These are phyloP conservation scores for Pleurozium schreberi DNA, from an alignment of 225 moss, liverwort and hornwort species.

Conservation along the genomic window DNA sequence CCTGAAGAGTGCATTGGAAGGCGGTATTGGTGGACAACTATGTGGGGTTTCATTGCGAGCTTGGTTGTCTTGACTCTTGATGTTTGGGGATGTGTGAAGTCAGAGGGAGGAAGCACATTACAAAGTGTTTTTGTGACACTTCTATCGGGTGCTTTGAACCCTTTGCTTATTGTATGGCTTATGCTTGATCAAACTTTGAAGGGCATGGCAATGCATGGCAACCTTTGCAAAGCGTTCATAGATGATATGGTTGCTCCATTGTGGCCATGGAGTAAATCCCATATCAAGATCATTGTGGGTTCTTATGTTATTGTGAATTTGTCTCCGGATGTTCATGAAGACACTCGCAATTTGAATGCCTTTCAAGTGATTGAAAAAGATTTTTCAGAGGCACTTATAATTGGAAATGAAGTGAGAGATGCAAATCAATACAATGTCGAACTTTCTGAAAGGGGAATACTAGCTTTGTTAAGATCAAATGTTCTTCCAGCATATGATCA, in stretches of 20 bases:
- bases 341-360: background rate
- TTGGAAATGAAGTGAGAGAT: too few relatives aligned
- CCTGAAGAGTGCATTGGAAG: too few relatives aligned
- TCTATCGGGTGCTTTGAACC: background rate
- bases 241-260: background rate
- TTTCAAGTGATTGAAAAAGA: too few relatives aligned
- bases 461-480: background rate
- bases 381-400: too few relatives aligned
- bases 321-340: background rate
- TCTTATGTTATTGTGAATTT: background rate
- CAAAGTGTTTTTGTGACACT: background rate
- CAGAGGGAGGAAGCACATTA: too few relatives aligned
- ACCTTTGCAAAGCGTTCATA: background rate
- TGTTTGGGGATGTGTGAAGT: background rate
- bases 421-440: too few relatives aligned
- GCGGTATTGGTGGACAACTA: background rate
- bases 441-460: too few relatives aligned
- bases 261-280: background rate
- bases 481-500: background rate
- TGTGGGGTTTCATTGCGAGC: background rate
- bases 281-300: background rate
- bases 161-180: too few relatives aligned
- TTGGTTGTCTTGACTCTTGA: background rate
- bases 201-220: background rate
- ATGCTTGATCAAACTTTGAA: background rate